Evolutionary conservation across 192 early-diverging fungal species (phyloP).

Genomic region (Mortierella claussenii): DNA sequence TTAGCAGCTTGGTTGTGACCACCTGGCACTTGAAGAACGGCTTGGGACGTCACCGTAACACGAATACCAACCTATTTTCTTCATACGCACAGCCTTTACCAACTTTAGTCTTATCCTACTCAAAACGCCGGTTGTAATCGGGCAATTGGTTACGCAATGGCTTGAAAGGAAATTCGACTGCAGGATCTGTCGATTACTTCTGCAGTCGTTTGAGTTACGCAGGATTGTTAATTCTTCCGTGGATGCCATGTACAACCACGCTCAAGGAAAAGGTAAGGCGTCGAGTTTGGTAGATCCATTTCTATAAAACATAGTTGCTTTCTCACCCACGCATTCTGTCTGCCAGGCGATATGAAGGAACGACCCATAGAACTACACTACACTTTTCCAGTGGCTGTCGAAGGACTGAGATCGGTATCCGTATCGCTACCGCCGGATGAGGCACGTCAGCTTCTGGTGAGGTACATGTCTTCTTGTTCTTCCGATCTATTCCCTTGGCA

Average conservation of each 20-base stretch:
- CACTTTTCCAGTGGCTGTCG: constrained; percentile 7
- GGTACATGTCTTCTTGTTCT: too few relatives aligned
- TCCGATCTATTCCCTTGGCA: too few relatives aligned
- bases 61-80: too few relatives aligned
- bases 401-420: constrained; percentile 12
- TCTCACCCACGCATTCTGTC: too few relatives aligned
- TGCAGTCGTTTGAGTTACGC: constrained; percentile 42
- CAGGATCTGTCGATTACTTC: constrained; percentile 22
- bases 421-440: constrained; percentile 17
- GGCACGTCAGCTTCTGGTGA: constrained; percentile 21
- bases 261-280: constrained; percentile 16
- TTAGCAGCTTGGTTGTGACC: background rate
- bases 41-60: too few relatives aligned
- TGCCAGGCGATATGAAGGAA: constrained; percentile 2
- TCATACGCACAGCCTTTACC: constrained; percentile 17
- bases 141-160: constrained; percentile 30
- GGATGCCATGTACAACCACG: constrained; percentile 18
- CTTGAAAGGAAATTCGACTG: constrained; percentile 45
- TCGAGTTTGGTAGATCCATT: too few relatives aligned
- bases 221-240: constrained; percentile 28
- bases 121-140: constrained; percentile 26
- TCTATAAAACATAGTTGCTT: background rate
- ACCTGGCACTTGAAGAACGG: too few relatives aligned
- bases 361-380: constrained; percentile 25
- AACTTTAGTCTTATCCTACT: constrained; percentile 22